Conservation (phyloP, 805 yeast genomes). For the Teunomyces funiuensis region DNA sequence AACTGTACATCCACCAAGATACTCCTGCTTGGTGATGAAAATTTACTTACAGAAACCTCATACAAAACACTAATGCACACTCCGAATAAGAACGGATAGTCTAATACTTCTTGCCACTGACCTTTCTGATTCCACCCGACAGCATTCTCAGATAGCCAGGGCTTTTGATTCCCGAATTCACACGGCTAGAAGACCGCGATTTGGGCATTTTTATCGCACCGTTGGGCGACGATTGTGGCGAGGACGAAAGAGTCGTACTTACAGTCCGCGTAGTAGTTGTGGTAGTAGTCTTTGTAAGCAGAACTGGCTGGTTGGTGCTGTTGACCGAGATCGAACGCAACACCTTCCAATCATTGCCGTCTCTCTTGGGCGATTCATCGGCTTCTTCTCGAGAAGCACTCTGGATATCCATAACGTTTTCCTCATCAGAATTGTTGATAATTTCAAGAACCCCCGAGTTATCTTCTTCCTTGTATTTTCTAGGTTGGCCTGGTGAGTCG, state of each 20-base stretch:
- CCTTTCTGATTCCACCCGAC: conserved; percentile 22
- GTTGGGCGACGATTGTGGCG: conserved; percentile 31
- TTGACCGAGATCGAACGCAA: conserved; percentile 39
- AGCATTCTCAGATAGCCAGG: conserved; percentile 14
- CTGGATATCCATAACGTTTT: conserved; percentile 22
- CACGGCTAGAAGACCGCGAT: conserved; percentile 23
- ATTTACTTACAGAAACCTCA: background rate
- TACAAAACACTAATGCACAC: conserved; percentile 2
- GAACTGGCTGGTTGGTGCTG: conserved; percentile 32
- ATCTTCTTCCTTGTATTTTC: conserved; percentile 53
- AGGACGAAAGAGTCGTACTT: conserved; percentile 37
- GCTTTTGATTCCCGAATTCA: conserved; percentile 16
- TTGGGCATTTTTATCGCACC: conserved; percentile 23
- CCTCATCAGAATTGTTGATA: conserved; percentile 47
- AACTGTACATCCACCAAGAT: background rate
- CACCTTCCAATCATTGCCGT: conserved; percentile 36
- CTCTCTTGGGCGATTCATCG: conserved; percentile 24
- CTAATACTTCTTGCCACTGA: conserved; percentile 18
- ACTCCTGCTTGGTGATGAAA: background rate
- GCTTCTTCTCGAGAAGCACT: conserved; percentile 1
- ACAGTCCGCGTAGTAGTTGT: conserved; percentile 52
- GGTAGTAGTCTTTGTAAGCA: conserved; percentile 43
- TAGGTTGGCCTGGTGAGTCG: conserved; percentile 96
- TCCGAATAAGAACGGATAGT: background rate
- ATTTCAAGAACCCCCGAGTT: conserved; percentile 36